Base-by-base conservation (phyloP, 2,329 filamentous ascomycete genomes). In the Aspergillus tamarii region DNA sequence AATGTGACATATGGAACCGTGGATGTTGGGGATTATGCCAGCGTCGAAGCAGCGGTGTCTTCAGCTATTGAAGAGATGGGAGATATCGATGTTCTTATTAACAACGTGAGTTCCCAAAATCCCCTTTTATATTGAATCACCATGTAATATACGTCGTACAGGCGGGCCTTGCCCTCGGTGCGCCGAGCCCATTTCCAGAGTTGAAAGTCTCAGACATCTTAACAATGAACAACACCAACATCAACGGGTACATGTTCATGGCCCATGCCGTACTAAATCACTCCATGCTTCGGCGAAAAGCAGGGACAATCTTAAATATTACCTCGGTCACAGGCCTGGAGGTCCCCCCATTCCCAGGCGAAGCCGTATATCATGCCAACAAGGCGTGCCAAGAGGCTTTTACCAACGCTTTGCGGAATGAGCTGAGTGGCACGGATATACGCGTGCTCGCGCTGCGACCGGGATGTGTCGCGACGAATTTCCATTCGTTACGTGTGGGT, bases 361-460 rank as follows among this genome's bases (percentile, higher is more conserved):
- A 85, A 66, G 78, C 81, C 0, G 81, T 85, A 10, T 83, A 84
- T 60, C 82, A 84, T 63, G 76, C 82, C 5, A 80, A 74, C 64
- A 84, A 84, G 66, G 81, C 82, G 0, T 76, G 73, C 3, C 81
- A 83, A 58, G 83, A 85, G 60, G 83, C 72, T 0, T 84, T 86
- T 64, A 81, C 80, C 0, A 84, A 85, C 60, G 77, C 78, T 1
- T 74, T 85, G 11, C 73, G 83, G 0, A 83, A 77, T 21, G 84
- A 87, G 69, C 68, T 84, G 10, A 70, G 66, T 26, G 80, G 77
- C 3, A 83, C 81, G 0, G 78, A 83, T 64, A 82, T 84, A 60
- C 77, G 79, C n/a, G 81, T 84, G 0, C 61, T 84, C 8, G 80
- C 79, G 0, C 64, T 84, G 16, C 70, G 83, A 36, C 83, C 83